Base-by-base conservation (phyloP, 305 asterid genomes). In the Nicotiana rustica region DNA sequence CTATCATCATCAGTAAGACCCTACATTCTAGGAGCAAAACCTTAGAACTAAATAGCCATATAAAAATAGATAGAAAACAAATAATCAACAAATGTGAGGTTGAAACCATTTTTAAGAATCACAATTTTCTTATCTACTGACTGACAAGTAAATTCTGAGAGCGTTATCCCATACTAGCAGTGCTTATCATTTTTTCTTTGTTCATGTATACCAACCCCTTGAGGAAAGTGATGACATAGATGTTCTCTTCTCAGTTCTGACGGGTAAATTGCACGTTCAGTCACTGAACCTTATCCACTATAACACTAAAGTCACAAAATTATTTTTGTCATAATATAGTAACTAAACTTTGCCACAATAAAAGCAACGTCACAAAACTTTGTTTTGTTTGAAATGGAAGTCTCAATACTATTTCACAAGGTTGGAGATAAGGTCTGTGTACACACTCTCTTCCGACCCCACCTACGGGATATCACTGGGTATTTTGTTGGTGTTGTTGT, bases 11-110 rank as follows among this genome's bases (percentile, higher is more conserved):
- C 87, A 94, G 76, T 70, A 90, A 81, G 57, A 84, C 86, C 87
- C 91, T 89, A 60, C 97, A 94, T 82, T 89, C 95, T 93, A 84
- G 59, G 84, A 55, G 60, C 80, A 59, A 6, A 68, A 79, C 2
- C 36, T 62, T 38, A 59, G 5, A 80, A 10, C 77, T 36, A 6
- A 65, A 82, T 41, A 29, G 36, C 2, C 66, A 55, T 59, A 67
- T 47, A 41, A 0, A 25, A 38, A 47, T 29, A 25, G 31, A 64
- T 38, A 61, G 44, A 81, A 55, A 6, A 52, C 10, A 59, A 41
- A 25, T 13, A 60, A 73, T 71, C 10, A 59, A 41, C 44, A 33
- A 60, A 61, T 71, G 17, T 15, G 47, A 41, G 5, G 55, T 18
- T 0, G 10, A 19, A 70, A 70, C 35, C 35, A 69, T 69, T 69